Percentiles rank a stretch among this genome's conserved stretches.
Evolutionary conservation across 1,139 yeast species (phyloP).

Genomic region (Yamadazyma blattariae): DNA sequence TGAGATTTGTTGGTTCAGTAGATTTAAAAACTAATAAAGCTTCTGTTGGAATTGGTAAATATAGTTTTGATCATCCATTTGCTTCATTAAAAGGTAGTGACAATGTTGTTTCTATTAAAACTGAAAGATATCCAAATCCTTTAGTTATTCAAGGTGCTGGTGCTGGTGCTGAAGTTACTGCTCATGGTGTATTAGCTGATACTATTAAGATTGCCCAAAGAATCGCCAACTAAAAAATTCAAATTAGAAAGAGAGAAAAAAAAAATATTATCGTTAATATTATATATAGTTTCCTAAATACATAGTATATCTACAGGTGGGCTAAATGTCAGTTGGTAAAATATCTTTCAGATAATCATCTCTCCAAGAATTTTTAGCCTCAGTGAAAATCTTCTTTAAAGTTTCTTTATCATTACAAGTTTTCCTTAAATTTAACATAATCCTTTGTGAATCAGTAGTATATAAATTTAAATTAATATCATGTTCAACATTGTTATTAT

Average conservation of each 20-base stretch:
- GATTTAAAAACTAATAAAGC: constrained; percentile 68
- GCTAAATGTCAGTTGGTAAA: constrained; percentile 15
- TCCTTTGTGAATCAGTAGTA: constrained; percentile 62
- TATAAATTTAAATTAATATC: constrained; percentile 25
- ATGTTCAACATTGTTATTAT: constrained; percentile 5
- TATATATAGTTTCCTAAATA: neutral
- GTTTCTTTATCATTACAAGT: constrained; percentile 53
- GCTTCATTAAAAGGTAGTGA: constrained; percentile 95
- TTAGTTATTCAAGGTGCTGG: constrained; percentile 98
- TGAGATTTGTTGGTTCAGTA: constrained; percentile 90
- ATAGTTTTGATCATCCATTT: constrained; percentile 86
- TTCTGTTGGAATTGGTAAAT: constrained; percentile 85
- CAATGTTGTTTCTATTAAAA: constrained; percentile 87
- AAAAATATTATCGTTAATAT: too few relatives aligned
- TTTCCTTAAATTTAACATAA: constrained; percentile 66
- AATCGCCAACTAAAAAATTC: constrained; percentile 40
- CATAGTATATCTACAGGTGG: too few relatives aligned
- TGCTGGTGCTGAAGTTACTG: constrained; percentile 98
- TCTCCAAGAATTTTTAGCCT: constrained; percentile 53
- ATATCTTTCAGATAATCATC: constrained; percentile 24
- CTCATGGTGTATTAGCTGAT: constrained; percentile 96
- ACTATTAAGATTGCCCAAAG: constrained; percentile 89
- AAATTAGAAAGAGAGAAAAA: too few relatives aligned
- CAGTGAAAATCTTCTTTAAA: constrained; percentile 52
- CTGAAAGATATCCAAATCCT: constrained; percentile 90